Percentiles rank a stretch among this genome's conserved stretches.
phyloP scores from a whole-genome alignment of 768 basidiomycete genomes.

The Boletellus ananas region DNA sequence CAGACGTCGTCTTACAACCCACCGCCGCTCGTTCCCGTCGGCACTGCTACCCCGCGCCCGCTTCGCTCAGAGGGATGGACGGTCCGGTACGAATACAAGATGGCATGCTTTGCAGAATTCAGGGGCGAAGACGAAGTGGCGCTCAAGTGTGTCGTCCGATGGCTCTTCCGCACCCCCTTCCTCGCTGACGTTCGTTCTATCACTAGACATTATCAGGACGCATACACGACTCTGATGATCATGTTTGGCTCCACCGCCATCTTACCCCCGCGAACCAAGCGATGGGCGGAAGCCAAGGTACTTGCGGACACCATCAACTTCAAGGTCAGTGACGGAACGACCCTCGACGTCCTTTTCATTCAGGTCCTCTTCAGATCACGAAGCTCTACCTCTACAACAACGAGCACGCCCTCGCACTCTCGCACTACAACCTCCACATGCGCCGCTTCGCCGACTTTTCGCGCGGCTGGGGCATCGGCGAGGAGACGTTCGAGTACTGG shows the following conservation, averaged over 20 bases:
- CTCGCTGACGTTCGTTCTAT: slow-evolving; percentile 4
- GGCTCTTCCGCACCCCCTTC: slow-evolving; percentile 6
- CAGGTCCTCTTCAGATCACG: slow-evolving; percentile 53
- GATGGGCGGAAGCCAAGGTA: slow-evolving; percentile 98
- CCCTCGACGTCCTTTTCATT: background rate
- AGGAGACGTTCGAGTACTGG: slow-evolving; percentile 97
- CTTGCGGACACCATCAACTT: slow-evolving; percentile 90
- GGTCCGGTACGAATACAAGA: slow-evolving; percentile 95
- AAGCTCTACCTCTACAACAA: slow-evolving; percentile 91
- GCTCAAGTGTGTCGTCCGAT: slow-evolving; percentile 65
- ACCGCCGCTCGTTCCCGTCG: slow-evolving; percentile 46
- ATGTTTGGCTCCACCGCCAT: slow-evolving; percentile 90
- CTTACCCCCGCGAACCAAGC: slow-evolving; percentile 87
- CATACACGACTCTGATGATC: slow-evolving; percentile 74
- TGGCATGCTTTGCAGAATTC: slow-evolving; percentile 95
- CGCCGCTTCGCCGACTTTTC: slow-evolving; percentile 84
- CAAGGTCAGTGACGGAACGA: slow-evolving; percentile 50
- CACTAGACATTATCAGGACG: slow-evolving; percentile 88
- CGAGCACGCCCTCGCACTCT: slow-evolving; percentile 75
- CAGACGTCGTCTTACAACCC: slow-evolving; percentile 49
- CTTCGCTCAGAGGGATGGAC: slow-evolving; percentile 90
- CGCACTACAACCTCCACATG: slow-evolving; percentile 82
- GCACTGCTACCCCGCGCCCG: slow-evolving; percentile 43
- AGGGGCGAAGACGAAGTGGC: slow-evolving; percentile 90
- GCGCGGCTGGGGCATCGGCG: slow-evolving; percentile 91